Conservation (phyloP, 75 land plant genomes). For the Sequoiadendron giganteum region DNA sequence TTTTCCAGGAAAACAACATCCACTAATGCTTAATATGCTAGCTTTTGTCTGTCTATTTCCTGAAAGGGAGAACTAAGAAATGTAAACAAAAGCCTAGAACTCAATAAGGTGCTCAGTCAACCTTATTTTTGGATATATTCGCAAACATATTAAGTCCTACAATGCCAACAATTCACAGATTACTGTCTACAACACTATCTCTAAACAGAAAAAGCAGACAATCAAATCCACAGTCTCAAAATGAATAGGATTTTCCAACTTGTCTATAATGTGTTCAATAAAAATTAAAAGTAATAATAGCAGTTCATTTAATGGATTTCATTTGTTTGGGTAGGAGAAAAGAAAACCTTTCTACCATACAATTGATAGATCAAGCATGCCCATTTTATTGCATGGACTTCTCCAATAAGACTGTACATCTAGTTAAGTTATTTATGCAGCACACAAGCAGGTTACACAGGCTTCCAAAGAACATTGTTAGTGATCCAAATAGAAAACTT, state of each 20-base stretch:
- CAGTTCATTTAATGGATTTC: no score
- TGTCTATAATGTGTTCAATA: no score
- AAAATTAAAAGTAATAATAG: no score
- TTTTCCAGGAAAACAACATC: neutral
- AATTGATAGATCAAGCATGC: neutral
- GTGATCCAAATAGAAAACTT: neutral
- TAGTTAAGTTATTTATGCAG: neutral
- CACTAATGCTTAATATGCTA: neutral
- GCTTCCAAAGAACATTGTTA: neutral
- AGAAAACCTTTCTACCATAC: neutral
- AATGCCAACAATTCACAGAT: no score
- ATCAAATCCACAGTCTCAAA: neutral
- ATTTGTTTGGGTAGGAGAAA: neutral
- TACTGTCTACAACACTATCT: neutral
- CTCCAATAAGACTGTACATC: neutral
- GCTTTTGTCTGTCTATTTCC: neutral
- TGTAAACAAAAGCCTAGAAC: neutral
- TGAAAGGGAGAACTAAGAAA: neutral
- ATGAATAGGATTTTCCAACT: no score
- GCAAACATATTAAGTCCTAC: no score
- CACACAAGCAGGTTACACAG: neutral
- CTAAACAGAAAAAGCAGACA: neutral
- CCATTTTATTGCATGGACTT: neutral
- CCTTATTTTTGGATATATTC: neutral
- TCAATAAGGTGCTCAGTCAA: neutral